phyloP scores from a whole-genome alignment of 495 filamentous ascomycete genomes.

The Hypoxylon intermedium region DNA sequence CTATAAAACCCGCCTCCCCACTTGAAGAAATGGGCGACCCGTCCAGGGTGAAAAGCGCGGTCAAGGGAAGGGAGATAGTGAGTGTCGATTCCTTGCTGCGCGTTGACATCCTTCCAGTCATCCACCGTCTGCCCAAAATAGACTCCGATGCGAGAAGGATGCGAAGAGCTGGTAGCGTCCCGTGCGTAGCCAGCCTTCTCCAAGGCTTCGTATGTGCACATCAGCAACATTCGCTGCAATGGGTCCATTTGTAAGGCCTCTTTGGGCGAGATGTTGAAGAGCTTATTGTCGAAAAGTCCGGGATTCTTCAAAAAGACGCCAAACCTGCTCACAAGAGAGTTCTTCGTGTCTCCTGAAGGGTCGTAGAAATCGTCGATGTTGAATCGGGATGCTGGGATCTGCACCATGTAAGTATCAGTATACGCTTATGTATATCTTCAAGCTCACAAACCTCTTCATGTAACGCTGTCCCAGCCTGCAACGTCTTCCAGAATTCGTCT shows the following conservation, averaged over 20 bases:
- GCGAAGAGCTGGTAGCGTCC: slow-evolving; percentile 63
- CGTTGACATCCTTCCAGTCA: slow-evolving; percentile 78
- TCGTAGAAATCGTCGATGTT: too few species aligned
- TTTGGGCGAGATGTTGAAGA: slow-evolving; percentile 61
- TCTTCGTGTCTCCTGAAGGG: slow-evolving; percentile 68
- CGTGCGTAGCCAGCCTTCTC: slow-evolving; percentile 83
- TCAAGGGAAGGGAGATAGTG: slow-evolving; percentile 82
- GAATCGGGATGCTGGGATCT: too few species aligned
- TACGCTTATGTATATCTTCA: too few species aligned
- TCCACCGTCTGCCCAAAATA: slow-evolving; percentile 86
- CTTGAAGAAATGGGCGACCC: slow-evolving; percentile 53
- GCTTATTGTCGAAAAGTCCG: slow-evolving; percentile 71
- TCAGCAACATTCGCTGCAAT: slow-evolving; percentile 74
- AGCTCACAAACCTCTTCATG: too few species aligned
- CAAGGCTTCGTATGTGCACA: slow-evolving; percentile 82
- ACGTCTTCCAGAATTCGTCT: too few species aligned
- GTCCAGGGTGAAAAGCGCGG: slow-evolving; percentile 67
- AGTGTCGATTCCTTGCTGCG: slow-evolving; percentile 77
- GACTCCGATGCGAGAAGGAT: slow-evolving; percentile 74
- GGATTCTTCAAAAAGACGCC: slow-evolving; percentile 82
- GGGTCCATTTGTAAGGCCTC: slow-evolving; percentile 75
- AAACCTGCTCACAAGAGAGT: slow-evolving; percentile 73
- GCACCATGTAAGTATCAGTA: too few species aligned
- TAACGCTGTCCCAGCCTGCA: too few species aligned
- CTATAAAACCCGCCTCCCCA: slow-evolving; percentile 45